These are phyloP conservation scores for Blastobotrys ciferrii DNA, from an alignment of 1,139 yeast genomes.

Conservation along the genomic window DNA sequence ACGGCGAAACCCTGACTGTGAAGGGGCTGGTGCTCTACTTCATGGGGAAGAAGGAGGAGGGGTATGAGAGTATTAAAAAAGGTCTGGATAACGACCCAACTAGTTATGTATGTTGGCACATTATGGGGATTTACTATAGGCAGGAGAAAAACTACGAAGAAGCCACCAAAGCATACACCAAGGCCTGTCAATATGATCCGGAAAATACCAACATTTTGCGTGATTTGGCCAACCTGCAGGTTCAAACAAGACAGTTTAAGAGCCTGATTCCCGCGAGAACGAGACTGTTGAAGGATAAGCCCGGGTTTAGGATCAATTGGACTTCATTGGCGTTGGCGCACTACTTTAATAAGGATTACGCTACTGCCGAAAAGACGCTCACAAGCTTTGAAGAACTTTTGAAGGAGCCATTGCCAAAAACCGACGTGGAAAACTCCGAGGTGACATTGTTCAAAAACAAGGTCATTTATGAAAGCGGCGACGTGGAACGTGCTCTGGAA, in stretches of 20 bases:
- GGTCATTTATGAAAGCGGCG: constrained; percentile 63
- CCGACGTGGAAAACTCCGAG: constrained; percentile 73
- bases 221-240: constrained; percentile 76
- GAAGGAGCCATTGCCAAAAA: constrained; percentile 40
- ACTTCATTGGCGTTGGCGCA: constrained; percentile 85
- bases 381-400: constrained; percentile 71
- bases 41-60: constrained; percentile 58
- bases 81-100: constrained; percentile 56
- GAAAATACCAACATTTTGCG: constrained; percentile 75
- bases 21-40: constrained; percentile 70
- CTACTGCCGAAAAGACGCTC: constrained; percentile 68
- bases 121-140: constrained; percentile 81
- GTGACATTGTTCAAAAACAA: constrained; percentile 70
- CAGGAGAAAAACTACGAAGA: constrained; percentile 66
- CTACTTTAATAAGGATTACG: constrained; percentile 65
- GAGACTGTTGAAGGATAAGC: constrained; percentile 66
- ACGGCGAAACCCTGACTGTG: constrained; percentile 80
- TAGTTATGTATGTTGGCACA: constrained; percentile 75
- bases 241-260: constrained; percentile 74
- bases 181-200: constrained; percentile 78
- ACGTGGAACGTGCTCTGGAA: constrained; percentile 60
- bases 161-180: constrained; percentile 76
- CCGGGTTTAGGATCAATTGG: constrained; percentile 92
- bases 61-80: constrained; percentile 56
- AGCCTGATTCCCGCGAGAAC: constrained; percentile 63